These are phyloP conservation scores for Camellia lanceoleosa DNA, from an alignment of 148 eudicot genomes.

Conservation along the genomic window DNA sequence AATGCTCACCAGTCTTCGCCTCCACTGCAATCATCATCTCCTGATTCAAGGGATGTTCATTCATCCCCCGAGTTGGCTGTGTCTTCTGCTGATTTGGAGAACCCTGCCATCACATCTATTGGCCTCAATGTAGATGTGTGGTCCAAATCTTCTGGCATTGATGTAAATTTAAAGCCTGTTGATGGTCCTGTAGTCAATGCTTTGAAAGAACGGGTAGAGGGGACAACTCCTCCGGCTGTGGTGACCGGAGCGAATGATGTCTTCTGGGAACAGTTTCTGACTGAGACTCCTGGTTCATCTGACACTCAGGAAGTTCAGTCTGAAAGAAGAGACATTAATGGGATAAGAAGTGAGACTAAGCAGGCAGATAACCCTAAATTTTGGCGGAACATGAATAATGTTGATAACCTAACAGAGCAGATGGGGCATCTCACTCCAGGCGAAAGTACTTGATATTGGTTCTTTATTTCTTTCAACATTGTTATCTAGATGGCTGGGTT, in stretches of 20 bases:
- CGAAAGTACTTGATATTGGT: conserved; percentile 21
- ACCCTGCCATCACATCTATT: conserved; percentile 27
- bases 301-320: conserved; percentile 34
- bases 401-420: conserved; percentile 32
- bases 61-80: conserved; percentile 29
- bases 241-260: conserved; percentile 34
- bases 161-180: conserved; percentile 30
- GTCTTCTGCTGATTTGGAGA: conserved; percentile 20
- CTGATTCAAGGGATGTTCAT: conserved; percentile 26
- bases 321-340: conserved; percentile 26
- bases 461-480: background rate
- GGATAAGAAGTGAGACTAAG: conserved; percentile 14
- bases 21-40: conserved; percentile 8
- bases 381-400: conserved; percentile 30
- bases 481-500: background rate
- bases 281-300: conserved; percentile 36
- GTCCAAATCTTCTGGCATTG: conserved; percentile 24
- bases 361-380: conserved; percentile 18
- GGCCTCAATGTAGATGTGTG: conserved; percentile 22
- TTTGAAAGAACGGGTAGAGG: conserved; percentile 6
- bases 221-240: conserved; percentile 6
- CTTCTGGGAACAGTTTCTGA: conserved; percentile 53
- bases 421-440: conserved; percentile 36
- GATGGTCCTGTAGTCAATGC: conserved; percentile 3
- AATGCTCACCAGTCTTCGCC: conserved; percentile 20